Evolutionary conservation across 192 early-diverging fungal species (phyloP), one percentile per base, ranked within the genome.

Genomic region (Gigaspora rosea): DNA sequence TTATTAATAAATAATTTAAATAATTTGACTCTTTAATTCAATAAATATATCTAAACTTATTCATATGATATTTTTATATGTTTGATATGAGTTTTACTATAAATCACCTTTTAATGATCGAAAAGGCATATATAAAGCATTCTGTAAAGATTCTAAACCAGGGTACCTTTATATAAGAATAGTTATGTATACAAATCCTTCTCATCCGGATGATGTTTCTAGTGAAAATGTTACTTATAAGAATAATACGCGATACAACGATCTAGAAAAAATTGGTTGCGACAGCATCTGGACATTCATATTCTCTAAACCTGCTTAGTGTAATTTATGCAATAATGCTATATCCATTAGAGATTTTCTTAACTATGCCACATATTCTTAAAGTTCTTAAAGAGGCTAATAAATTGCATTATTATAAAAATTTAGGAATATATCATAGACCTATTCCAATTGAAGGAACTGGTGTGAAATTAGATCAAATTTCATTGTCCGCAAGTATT

Each of bases 301-400:
- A 73, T 57, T 20, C 49, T 9, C 47, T 82, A 33, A 49, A 73
- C n/a, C 11, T 59, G 33, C 47, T 32, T 52, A 41, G 35, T 65
- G 11, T 85, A 27, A 8, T 61, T 22, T 73, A 74, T 18, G 68
- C 86, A 9, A 33, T 86, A 18, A 15, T 78, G n/a, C 49, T 65
- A 16, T 87, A 84, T 71, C 85, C 88, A 20, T 33, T 87, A 49
- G 85, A 79, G 1, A 76, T 80, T 11, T 89, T 90, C 54, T 70
- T 89, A 52, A 89, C 88, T 22, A 52, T 89, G 64, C 88, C 88
- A 15, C 61, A 88, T 1, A 90, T n/a, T n/a, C n/a, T n/a, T n/a
- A n/a, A n/a, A n/a, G n/a, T 90, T 77, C 77, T 90, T 77, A 77
- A 78, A 41, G 83, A 90, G 71, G 88, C 88, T n/a, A n/a, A 32